These are phyloP conservation scores for Neoboletus subvelutipes DNA, from an alignment of 768 basidiomycete genomes.

Conservation along the genomic window DNA sequence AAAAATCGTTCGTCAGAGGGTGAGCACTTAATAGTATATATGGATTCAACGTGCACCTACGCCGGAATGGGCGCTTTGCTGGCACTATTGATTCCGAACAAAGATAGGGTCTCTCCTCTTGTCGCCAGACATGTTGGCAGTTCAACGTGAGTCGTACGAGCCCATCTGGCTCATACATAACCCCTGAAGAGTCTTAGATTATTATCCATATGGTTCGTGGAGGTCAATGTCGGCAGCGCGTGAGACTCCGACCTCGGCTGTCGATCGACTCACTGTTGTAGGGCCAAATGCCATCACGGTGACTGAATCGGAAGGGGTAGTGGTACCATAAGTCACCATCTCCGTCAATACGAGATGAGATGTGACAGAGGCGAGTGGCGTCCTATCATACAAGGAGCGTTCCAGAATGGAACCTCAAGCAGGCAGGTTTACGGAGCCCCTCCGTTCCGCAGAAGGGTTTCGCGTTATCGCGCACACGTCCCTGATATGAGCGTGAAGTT, in stretches of 20 bases:
- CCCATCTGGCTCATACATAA: neutral
- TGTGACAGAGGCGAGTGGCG: slow-evolving; percentile 24
- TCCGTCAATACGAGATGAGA: slow-evolving; percentile 16
- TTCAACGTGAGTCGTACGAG: slow-evolving; percentile 5
- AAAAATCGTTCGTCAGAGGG: neutral
- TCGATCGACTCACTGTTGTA: neutral
- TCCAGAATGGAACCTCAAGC: slow-evolving; percentile 12
- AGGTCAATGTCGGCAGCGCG: slow-evolving; percentile 19
- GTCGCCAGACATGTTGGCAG: neutral
- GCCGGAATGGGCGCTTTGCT: slow-evolving; percentile 7
- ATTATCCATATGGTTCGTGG: neutral
- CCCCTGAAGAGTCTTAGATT: slow-evolving; percentile 1
- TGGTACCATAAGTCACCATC: slow-evolving; percentile 7
- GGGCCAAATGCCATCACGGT: slow-evolving; percentile 14
- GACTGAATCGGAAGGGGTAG: slow-evolving; percentile 3
- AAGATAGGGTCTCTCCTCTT: neutral
- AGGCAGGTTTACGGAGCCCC: slow-evolving; percentile 3
- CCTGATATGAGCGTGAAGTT: neutral
- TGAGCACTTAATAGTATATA: neutral
- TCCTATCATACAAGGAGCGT: slow-evolving; percentile 5
- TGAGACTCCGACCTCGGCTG: slow-evolving; percentile 22
- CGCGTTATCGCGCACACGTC: neutral
- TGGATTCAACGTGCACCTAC: slow-evolving; percentile 1
- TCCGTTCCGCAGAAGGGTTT: slow-evolving; percentile 7
- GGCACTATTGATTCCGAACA: slow-evolving; percentile 11